Evolutionary conservation across 495 filamentous ascomycete species (phyloP).

Genomic region (Penicillium chermesinum): DNA sequence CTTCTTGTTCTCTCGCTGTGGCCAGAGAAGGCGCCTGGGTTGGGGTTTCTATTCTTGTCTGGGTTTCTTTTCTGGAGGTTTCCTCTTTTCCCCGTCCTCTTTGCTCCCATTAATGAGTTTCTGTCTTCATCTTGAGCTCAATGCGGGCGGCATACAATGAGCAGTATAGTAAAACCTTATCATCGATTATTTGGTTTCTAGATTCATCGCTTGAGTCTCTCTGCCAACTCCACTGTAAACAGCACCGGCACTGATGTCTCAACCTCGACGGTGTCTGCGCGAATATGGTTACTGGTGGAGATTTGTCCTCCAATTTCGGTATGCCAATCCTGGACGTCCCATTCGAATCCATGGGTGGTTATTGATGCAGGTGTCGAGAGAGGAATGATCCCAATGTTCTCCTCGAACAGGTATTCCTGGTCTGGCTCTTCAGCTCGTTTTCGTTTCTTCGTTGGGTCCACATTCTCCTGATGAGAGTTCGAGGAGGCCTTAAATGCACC

Average conservation of each 20-base stretch:
- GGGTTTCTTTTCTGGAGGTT: constrained; percentile 6
- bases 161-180: constrained; percentile 7
- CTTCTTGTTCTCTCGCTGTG: constrained; percentile 23
- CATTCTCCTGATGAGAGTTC: not conserved
- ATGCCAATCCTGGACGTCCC: constrained; percentile 78
- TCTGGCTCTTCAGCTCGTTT: constrained; percentile 4
- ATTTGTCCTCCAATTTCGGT: constrained; percentile 79
- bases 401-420: constrained; percentile 37
- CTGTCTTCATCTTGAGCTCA: constrained; percentile 9
- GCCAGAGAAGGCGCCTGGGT: constrained; percentile 24
- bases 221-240: constrained; percentile 75
- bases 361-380: constrained; percentile 67
- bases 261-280: constrained; percentile 52
- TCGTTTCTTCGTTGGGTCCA: constrained; percentile 5
- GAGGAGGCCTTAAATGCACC: not conserved
- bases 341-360: constrained; percentile 74
- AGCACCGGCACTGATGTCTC: constrained; percentile 64
- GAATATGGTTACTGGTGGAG: constrained; percentile 90
- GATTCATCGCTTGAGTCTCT: constrained; percentile 32
- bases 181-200: constrained; percentile 2
- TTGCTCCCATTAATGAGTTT: constrained; percentile 11
- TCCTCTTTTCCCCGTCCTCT: not conserved
- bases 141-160: constrained; percentile 6
- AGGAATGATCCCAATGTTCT: constrained; percentile 82
- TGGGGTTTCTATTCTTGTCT: constrained; percentile 12